phyloP scores from a whole-genome alignment of 176 grass and related monocot species.

The Triticum urartu region DNA sequence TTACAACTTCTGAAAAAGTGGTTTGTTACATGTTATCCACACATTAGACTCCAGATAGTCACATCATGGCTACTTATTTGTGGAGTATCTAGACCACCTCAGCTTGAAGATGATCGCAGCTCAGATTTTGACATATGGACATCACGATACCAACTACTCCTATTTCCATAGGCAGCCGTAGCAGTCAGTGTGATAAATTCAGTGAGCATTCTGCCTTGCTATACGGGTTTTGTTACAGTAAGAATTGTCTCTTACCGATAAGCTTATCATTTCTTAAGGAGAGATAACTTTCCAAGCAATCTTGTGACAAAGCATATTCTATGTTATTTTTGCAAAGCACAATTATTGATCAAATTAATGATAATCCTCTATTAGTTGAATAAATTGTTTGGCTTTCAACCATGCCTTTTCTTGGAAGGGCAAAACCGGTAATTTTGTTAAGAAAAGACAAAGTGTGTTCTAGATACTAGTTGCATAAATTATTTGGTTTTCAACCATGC shows the following conservation, averaged over 20 bases:
- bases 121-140: slow-evolving; percentile 17
- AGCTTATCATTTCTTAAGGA: neutral
- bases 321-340: neutral
- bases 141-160: neutral
- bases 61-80: neutral
- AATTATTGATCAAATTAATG: neutral
- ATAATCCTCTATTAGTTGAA: neutral
- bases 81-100: neutral
- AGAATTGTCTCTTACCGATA: neutral
- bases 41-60: neutral
- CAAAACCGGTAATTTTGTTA: too few relatives aligned
- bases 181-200: neutral
- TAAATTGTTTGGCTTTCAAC: neutral
- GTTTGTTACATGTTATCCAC: neutral
- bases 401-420: too few relatives aligned
- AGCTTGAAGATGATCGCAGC: neutral
- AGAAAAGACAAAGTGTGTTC: too few relatives aligned
- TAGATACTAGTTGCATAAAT: neutral
- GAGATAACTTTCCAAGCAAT: slow-evolving; percentile 9
- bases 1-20: neutral
- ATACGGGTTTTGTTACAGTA: neutral
- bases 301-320: neutral
- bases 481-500: neutral
- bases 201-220: neutral
- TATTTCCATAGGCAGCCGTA: neutral